Percentiles rank a stretch among this genome's conserved stretches.
Evolutionary conservation across 768 basidiomycete genomes (phyloP).

Genomic region (Boletus rex-veris): DNA sequence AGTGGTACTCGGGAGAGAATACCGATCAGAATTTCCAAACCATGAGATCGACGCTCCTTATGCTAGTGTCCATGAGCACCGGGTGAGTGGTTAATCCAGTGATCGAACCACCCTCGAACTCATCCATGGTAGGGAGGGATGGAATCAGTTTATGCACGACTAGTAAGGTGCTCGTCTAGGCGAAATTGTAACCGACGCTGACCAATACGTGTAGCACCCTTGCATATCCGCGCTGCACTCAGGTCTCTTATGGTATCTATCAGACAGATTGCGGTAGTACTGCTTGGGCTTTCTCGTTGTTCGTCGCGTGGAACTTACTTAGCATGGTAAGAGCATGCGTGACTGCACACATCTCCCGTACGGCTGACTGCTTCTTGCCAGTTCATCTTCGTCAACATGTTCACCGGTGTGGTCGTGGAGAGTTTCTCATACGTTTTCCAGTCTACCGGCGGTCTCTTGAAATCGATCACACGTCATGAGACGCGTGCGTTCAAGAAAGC

Average conservation of each 20-base stretch:
- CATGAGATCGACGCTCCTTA: conserved; percentile 76
- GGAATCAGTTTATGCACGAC: conserved; percentile 98
- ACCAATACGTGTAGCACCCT: conserved; percentile 50
- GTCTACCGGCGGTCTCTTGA: conserved; percentile 67
- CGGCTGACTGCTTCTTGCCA: conserved; percentile 27
- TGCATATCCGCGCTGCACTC: conserved; percentile 79
- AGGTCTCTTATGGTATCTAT: conserved; percentile 38
- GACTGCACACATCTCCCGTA: conserved; percentile 7
- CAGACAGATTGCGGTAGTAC: conserved; percentile 87
- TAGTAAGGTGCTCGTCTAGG: conserved; percentile 45
- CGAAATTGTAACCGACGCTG: not conserved
- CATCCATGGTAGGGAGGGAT: conserved; percentile 65
- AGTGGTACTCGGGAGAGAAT: conserved; percentile 66
- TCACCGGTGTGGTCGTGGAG: conserved; percentile 94
- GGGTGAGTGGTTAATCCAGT: conserved; percentile 53
- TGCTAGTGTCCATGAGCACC: conserved; percentile 90
- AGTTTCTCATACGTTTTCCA: conserved; percentile 96
- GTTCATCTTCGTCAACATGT: conserved; percentile 97
- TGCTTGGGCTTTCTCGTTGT: conserved; percentile 79
- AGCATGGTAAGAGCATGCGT: conserved; percentile 67
- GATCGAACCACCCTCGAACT: not conserved
- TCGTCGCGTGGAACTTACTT: conserved; percentile 92
- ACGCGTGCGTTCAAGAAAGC: conserved; percentile 94
- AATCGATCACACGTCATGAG: conserved; percentile 80
- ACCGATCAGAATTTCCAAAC: conserved; percentile 68